Evolutionary conservation across 345 rosid species (phyloP).

Genomic region (Erodium maritimum): DNA sequence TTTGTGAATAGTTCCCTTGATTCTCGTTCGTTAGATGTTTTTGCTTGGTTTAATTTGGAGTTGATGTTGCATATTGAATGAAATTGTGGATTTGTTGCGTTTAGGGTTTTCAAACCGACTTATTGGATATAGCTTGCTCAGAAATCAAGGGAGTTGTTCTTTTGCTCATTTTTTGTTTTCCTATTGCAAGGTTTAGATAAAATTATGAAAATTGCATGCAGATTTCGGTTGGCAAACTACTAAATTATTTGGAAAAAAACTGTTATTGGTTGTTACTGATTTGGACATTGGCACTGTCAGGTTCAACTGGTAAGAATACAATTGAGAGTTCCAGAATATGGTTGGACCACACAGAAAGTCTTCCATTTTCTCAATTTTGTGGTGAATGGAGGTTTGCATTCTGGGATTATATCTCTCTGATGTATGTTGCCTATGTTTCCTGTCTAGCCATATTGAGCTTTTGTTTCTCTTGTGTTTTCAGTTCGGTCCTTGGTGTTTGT

Average conservation of each 20-base stretch:
- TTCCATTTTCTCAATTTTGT: slow-evolving; percentile 88
- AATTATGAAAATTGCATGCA: background rate
- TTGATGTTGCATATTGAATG: background rate
- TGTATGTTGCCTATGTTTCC: background rate
- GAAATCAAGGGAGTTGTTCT: background rate
- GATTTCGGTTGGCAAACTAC: background rate
- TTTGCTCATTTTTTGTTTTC: background rate
- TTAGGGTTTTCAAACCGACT: background rate
- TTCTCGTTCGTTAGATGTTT: background rate
- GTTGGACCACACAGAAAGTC: slow-evolving; percentile 95
- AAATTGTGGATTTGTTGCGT: background rate
- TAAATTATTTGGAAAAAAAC: background rate
- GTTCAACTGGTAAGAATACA: slow-evolving; percentile 82
- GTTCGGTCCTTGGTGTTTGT: slow-evolving; percentile 62
- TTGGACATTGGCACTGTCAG: slow-evolving; percentile 14
- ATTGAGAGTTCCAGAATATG: slow-evolving; percentile 84
- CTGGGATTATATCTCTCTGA: background rate
- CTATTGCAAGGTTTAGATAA: too few relatives aligned
- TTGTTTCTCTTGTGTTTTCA: slow-evolving; percentile 15
- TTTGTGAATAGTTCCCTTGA: background rate
- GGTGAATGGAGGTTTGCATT: slow-evolving; percentile 71
- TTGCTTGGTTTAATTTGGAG: background rate
- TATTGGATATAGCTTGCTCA: background rate
- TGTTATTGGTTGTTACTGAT: background rate
- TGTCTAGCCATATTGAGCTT: background rate